These are phyloP conservation scores for Pharnaceum exiguum DNA, from an alignment of 148 eudicot genomes.

Conservation along the genomic window DNA sequence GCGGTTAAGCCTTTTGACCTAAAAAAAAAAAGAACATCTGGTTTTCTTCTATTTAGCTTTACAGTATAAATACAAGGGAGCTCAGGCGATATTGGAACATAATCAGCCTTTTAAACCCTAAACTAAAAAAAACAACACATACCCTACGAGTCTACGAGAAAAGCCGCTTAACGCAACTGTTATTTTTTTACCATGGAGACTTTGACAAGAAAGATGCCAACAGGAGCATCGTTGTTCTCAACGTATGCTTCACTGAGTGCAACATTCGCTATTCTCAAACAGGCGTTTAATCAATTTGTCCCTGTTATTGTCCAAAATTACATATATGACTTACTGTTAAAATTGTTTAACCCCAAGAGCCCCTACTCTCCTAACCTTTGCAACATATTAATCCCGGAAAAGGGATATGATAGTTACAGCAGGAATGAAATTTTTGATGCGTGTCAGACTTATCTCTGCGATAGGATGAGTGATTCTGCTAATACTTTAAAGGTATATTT, in stretches of 20 bases:
- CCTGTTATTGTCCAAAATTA: background rate
- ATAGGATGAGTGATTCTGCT: background rate
- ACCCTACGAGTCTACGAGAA: no score
- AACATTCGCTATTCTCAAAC: background rate
- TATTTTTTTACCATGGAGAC: no score
- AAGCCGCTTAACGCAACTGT: no score
- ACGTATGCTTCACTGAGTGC: background rate
- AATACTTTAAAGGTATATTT: background rate
- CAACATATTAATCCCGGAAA: background rate
- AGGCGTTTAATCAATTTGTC: background rate
- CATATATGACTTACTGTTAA: background rate
- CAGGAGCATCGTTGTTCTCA: background rate
- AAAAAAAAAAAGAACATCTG: no score
- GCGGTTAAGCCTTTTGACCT: no score
- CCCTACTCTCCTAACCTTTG: background rate
- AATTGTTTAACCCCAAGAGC: background rate
- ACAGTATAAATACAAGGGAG: no score
- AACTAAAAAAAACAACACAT: no score
- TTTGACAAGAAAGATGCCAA: no score
- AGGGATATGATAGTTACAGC: background rate
- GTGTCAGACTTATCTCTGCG: background rate
- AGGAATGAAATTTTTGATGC: background rate
- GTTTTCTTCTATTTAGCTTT: no score
- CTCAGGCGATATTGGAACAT: no score
- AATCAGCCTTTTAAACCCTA: no score